Conservation (phyloP, 352 stramenopile species). For the Phytophthora hybrid region DNA sequence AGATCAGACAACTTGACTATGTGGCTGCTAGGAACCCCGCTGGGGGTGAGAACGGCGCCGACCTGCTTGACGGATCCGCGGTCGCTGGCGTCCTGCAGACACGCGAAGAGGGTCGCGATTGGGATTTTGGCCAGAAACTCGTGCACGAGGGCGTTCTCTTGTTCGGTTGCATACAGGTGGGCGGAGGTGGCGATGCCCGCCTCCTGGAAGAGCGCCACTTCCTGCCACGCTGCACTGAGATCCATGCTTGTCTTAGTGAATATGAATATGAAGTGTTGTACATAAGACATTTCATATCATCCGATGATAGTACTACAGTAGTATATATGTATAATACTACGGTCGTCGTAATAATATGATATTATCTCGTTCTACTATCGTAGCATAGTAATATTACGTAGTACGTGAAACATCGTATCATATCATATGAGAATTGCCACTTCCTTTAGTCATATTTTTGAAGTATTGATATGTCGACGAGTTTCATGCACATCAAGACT, state of each 20-base stretch:
- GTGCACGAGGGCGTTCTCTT: slow-evolving; percentile 65
- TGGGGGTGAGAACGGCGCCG: not conserved
- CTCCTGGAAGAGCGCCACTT: slow-evolving; percentile 75
- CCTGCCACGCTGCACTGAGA: slow-evolving; percentile 54
- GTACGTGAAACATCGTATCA: too few species aligned
- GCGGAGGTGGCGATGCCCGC: slow-evolving; percentile 61
- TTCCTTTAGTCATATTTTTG: slow-evolving; percentile 1
- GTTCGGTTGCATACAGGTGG: slow-evolving; percentile 42
- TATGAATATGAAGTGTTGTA: not conserved
- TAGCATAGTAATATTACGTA: too few species aligned
- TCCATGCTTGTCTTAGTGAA: slow-evolving; percentile 40
- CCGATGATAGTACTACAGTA: too few species aligned
- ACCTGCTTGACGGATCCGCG: slow-evolving; percentile 68
- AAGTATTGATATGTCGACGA: not conserved
- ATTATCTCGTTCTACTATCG: too few species aligned
- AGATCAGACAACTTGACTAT: too few species aligned
- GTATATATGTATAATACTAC: too few species aligned
- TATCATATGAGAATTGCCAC: too few species aligned
- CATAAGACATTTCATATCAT: not conserved
- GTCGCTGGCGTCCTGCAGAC: slow-evolving; percentile 84
- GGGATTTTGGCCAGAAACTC: slow-evolving; percentile 76
- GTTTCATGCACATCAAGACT: too few species aligned
- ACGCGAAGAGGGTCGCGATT: slow-evolving; percentile 70
- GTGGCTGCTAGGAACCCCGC: not conserved
- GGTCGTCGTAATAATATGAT: too few species aligned